Conservation (phyloP, 805 yeast species). For the Sugiyamaella chiloensis region DNA sequence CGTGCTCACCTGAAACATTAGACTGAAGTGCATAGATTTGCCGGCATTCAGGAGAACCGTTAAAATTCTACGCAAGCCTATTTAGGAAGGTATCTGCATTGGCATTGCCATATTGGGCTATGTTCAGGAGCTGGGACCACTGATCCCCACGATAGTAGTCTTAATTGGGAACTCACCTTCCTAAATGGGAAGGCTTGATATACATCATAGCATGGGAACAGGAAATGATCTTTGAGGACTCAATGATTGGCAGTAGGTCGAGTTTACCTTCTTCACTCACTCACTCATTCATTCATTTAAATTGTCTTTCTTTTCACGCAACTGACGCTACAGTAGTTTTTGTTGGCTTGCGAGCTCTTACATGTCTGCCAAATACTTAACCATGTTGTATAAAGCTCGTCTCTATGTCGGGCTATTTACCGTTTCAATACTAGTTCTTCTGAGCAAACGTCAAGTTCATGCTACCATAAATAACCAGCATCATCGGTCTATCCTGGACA, state of each 20-base stretch:
- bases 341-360: too few relatives aligned
- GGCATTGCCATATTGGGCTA: background rate
- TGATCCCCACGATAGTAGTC: background rate
- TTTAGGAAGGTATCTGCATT: background rate
- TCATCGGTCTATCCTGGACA: background rate
- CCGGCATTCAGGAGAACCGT: background rate
- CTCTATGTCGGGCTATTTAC: background rate
- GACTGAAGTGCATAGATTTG: too few relatives aligned
- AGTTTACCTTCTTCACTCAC: too few relatives aligned
- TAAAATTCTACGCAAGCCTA: background rate
- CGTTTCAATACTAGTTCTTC: background rate
- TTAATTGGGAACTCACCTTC: background rate
- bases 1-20: too few relatives aligned
- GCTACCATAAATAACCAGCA: background rate
- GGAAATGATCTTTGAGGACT: slow-evolving; percentile 1
- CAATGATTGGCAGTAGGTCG: too few relatives aligned
- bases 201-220: background rate
- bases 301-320: too few relatives aligned
- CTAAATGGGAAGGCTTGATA: background rate
- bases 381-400: background rate
- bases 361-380: background rate
- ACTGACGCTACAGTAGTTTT: too few relatives aligned
- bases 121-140: slow-evolving; percentile 1
- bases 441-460: background rate
- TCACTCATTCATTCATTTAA: too few relatives aligned